Evolutionary conservation across 257 asterid genomes (phyloP).

Genomic region (Rubia yunnanensis): DNA sequence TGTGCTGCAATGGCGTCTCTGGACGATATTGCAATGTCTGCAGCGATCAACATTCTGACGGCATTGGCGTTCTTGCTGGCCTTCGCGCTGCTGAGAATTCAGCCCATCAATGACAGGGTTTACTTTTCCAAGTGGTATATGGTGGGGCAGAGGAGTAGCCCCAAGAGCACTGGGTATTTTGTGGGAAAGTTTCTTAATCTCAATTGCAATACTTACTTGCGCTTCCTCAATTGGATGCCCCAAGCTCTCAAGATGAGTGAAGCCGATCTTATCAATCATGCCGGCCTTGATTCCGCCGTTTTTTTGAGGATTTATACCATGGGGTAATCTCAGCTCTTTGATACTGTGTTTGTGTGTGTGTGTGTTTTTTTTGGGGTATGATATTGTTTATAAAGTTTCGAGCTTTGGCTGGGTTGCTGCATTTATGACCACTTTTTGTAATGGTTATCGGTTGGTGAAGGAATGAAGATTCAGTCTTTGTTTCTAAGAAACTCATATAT

Average conservation of each 20-base stretch:
- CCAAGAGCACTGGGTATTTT: conserved; percentile 45
- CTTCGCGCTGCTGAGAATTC: conserved; percentile 83
- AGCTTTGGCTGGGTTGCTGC: neutral
- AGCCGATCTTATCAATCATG: conserved; percentile 67
- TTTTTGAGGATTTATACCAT: conserved; percentile 87
- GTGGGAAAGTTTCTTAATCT: conserved; percentile 77
- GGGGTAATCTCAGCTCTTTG: conserved; percentile 45
- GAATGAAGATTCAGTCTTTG: neutral
- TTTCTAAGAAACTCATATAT: neutral
- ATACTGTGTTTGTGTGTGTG: neutral
- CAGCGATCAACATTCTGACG: conserved; percentile 56
- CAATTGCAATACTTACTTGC: conserved; percentile 62
- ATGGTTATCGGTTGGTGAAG: neutral
- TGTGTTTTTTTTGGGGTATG: neutral
- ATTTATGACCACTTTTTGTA: neutral
- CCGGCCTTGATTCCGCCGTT: conserved; percentile 96
- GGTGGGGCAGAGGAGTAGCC: conserved; percentile 62
- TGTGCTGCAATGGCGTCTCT: conserved; percentile 60
- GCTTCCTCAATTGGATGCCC: conserved; percentile 98
- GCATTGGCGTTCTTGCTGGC: conserved; percentile 82
- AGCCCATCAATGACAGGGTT: conserved; percentile 91
- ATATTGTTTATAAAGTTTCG: neutral
- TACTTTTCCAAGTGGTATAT: conserved; percentile 96
- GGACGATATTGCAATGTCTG: conserved; percentile 89
- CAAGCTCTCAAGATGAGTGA: conserved; percentile 90